Conservation (phyloP, 352 stramenopile genomes). For the Pythium sukuiense region DNA sequence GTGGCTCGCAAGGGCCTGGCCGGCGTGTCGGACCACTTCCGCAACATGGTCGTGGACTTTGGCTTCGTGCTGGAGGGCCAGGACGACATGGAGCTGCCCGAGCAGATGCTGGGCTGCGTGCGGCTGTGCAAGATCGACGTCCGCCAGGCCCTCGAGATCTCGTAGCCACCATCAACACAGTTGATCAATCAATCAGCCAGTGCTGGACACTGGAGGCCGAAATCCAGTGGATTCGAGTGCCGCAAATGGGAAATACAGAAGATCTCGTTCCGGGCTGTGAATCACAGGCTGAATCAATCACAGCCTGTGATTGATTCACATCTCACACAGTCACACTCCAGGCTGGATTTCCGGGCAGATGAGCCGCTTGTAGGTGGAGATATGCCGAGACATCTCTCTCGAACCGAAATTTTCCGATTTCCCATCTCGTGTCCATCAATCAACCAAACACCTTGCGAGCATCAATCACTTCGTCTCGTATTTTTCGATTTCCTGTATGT, state of each 20-base stretch:
- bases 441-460: not conserved
- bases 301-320: not conserved
- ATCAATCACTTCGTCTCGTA: not conserved
- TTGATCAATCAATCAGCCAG: not conserved
- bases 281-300: no score
- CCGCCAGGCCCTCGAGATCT: constrained; percentile 39
- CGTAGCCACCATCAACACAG: constrained; percentile 16
- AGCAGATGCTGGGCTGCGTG: constrained; percentile 77
- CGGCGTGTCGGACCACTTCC: constrained; percentile 70
- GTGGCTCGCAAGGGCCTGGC: constrained; percentile 74
- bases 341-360: not conserved
- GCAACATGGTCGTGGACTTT: constrained; percentile 85
- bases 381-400: not conserved
- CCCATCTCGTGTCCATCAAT: not conserved
- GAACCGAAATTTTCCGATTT: not conserved
- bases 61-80: constrained; percentile 81
- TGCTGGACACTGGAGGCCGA: not conserved
- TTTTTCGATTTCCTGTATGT: not conserved
- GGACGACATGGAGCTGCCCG: constrained; percentile 71
- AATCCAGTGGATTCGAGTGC: not conserved
- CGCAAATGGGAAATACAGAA: not conserved
- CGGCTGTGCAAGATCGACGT: constrained; percentile 80
- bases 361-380: not conserved
- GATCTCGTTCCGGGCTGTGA: not conserved
- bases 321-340: not conserved